Evolutionary conservation across 345 rosid genomes (phyloP), one percentile per base, ranked within the genome.

Genomic region (Eutrema yunnanense): DNA sequence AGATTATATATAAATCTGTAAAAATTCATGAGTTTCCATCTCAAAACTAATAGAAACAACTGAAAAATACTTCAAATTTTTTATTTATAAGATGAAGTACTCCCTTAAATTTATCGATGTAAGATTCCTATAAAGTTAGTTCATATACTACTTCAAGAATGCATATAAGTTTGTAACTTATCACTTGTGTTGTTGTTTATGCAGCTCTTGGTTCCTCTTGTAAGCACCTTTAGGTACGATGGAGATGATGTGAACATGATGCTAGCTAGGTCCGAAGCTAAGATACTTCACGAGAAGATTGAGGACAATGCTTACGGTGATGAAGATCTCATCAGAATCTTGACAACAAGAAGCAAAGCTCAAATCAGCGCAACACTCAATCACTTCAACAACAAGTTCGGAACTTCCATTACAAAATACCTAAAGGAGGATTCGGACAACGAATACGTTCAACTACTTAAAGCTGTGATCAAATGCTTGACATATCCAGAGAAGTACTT

Each of bases 201-300:
- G 86, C 85, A 90, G 96, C 84, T 92, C 16, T 73, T 92, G 84
- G 85, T 88, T 75, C 90, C 96, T 67, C 96, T 88, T 47, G 91
- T 87, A 75, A 87, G 84, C 57, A 78, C 89, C 42, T 86, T 84
- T 79, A 86, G 96, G 33, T 92, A 90, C 11, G 90, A 88, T 69
- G 98, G 96, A 69, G 91, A 83, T 36, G 96, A 90, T 72, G 89
- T 90, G 51, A 88, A 88, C 77, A 64, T 79, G 84, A 78, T 57
- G 16, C 53, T 92, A 48, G 98, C 98, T 11, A 90, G 75, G 62
- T 79, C 87, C 2, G 98, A 92, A 80, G 96, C 96, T 60, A 88
- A 92, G 88, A 79, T 78, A 74, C 93, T 92, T 47, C 88, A 82
- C 60, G 88, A 87, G 76, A 88, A 88, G 82, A 82, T 92, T 56